Conservation (phyloP, 192 early-diverging fungal genomes). For the Oehlia diaphana region DNA sequence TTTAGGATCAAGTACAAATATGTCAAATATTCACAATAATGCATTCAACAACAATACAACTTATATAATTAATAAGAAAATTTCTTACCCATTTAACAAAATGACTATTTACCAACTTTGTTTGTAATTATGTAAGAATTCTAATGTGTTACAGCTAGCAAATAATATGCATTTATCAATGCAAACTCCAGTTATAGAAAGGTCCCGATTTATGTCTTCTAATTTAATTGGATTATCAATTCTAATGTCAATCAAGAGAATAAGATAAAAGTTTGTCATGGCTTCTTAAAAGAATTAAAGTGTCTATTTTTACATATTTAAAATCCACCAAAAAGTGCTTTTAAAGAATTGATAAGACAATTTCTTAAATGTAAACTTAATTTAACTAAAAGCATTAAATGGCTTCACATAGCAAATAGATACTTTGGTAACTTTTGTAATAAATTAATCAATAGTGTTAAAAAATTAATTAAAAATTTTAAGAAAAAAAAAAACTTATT, state of each 20-base stretch:
- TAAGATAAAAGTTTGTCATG: background rate
- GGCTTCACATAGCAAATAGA: too few species aligned
- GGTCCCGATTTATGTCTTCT: background rate
- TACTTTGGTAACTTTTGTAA: too few species aligned
- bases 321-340: too few species aligned
- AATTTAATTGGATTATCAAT: too few species aligned
- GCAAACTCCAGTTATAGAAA: background rate
- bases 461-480: too few species aligned
- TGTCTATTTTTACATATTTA: background rate
- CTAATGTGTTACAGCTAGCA: background rate
- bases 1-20: background rate
- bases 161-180: background rate
- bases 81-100: background rate
- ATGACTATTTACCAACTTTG: background rate
- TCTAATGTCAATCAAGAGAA: too few species aligned
- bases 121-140: background rate
- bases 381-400: too few species aligned
- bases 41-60: too few species aligned
- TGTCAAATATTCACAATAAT: background rate
- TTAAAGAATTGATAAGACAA: too few species aligned
- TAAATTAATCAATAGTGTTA: too few species aligned
- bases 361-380: too few species aligned
- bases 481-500: too few species aligned
- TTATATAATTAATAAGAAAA: background rate
- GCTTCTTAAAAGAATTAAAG: background rate